phyloP scores from a whole-genome alignment of 345 rosid genomes.

The Citrus reticulata region DNA sequence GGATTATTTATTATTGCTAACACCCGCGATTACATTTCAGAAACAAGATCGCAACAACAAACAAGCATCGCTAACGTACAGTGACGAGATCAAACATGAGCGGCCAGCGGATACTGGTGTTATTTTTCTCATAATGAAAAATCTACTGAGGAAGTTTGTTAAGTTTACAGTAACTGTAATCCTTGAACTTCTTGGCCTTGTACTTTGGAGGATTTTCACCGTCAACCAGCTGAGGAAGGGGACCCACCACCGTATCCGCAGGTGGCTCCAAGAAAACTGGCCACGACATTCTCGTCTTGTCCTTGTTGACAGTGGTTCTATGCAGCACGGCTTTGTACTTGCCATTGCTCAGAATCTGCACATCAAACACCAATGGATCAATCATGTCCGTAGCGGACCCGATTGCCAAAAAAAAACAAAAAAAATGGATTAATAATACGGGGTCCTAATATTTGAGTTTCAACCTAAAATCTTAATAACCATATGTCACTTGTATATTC shows the following conservation, averaged over 20 bases:
- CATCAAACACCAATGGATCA: neutral
- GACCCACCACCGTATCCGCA: conserved; percentile 54
- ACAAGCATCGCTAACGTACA: no score
- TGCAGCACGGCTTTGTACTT: conserved; percentile 63
- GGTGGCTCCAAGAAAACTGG: conserved; percentile 92
- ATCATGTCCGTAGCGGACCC: no score
- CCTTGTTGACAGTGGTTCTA: conserved; percentile 65
- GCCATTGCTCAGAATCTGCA: conserved; percentile 79
- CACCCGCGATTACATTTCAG: no score
- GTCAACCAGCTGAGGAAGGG: conserved; percentile 50
- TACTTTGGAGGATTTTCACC: conserved; percentile 46
- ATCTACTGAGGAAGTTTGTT: conserved; percentile 64
- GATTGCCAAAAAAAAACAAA: no score
- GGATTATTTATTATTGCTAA: no score
- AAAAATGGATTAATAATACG: no score
- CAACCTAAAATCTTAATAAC: no score
- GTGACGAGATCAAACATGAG: no score
- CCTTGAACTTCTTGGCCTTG: conserved; percentile 63
- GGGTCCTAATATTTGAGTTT: rapidly evolving
- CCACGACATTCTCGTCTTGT: conserved; percentile 90
- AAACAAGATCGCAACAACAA: no score
- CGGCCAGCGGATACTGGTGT: neutral
- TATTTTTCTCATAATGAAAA: neutral
- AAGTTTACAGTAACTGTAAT: conserved; percentile 68
- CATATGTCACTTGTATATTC: no score